A percentile compares a stretch with the other conserved stretches of the same genome.
These are phyloP conservation scores for Suillus spraguei DNA, from an alignment of 768 basidiomycete genomes.

Conservation along the genomic window DNA sequence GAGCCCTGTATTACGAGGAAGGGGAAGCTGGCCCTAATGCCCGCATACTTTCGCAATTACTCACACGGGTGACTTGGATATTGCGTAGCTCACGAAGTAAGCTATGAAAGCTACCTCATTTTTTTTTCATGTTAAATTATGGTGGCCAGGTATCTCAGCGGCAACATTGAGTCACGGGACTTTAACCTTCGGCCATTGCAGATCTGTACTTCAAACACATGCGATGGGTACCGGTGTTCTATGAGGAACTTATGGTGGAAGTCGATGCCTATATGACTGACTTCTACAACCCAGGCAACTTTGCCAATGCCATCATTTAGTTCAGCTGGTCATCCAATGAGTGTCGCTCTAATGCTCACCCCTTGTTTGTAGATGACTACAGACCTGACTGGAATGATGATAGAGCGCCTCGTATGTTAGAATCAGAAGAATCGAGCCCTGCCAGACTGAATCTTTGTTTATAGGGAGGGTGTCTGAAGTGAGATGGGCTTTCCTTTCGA, in stretches of 20 bases:
- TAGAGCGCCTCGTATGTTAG: conserved; percentile 65
- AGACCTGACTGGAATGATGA: conserved; percentile 66
- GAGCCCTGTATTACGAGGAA: conserved; percentile 42
- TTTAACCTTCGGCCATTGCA: conserved; percentile 44
- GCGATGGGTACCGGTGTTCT: conserved; percentile 46
- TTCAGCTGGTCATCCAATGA: conserved; percentile 45
- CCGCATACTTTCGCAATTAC: conserved; percentile 41
- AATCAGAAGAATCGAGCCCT: conserved; percentile 55
- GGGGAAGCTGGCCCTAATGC: conserved; percentile 37
- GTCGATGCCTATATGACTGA: conserved; percentile 56
- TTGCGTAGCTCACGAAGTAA: conserved; percentile 35
- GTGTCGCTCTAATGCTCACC: neutral
- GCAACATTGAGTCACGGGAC: conserved; percentile 34
- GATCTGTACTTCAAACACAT: conserved; percentile 50
- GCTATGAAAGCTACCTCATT: conserved; percentile 13
- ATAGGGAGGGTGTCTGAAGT: conserved; percentile 83
- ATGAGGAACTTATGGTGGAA: conserved; percentile 54
- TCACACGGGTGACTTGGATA: conserved; percentile 32
- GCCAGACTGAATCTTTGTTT: conserved; percentile 72
- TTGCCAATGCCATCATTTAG: conserved; percentile 56
- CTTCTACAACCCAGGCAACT: conserved; percentile 60
- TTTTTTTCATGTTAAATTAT: conserved; percentile 6
- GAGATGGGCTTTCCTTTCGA: conserved; percentile 19
- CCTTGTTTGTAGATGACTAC: conserved; percentile 61
- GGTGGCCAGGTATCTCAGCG: conserved; percentile 40